A percentile compares a stretch with the other conserved stretches of the same genome.
Conservation (phyloP, 2,329 filamentous ascomycete genomes). For the Scolecobasidium constrictum region DNA sequence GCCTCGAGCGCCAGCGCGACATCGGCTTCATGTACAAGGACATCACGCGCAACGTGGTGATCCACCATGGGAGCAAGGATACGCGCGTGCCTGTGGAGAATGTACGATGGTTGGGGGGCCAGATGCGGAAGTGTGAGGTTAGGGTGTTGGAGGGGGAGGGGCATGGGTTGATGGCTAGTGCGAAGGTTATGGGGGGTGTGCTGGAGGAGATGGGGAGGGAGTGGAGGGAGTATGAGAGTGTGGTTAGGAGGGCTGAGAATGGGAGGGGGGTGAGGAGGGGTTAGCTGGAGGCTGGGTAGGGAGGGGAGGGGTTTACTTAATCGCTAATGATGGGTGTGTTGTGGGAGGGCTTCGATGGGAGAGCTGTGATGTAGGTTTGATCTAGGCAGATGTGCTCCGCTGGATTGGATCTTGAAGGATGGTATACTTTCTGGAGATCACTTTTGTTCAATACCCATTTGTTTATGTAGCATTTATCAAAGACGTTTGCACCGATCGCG, state of each 20-base stretch:
- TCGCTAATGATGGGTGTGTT: no score
- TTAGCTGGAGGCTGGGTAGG: background rate
- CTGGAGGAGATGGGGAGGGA: conserved; percentile 88
- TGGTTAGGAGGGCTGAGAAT: conserved; percentile 16
- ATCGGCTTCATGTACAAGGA: conserved; percentile 97
- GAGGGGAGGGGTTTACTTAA: background rate
- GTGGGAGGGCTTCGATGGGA: no score
- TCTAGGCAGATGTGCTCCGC: no score
- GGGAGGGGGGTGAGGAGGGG: conserved; percentile 13
- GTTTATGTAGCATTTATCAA: no score
- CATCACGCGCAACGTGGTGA: conserved; percentile 81
- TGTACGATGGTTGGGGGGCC: conserved; percentile 85
- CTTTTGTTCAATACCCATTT: no score
- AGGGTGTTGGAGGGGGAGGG: conserved; percentile 83
- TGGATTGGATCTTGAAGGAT: no score
- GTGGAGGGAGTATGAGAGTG: conserved; percentile 46
- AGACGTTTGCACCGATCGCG: no score
- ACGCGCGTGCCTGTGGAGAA: conserved; percentile 91
- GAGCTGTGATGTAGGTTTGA: no score
- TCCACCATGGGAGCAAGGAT: conserved; percentile 87
- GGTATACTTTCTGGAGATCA: no score
- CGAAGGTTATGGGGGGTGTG: conserved; percentile 85
- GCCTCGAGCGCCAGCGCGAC: conserved; percentile 77
- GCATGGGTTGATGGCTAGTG: conserved; percentile 92
- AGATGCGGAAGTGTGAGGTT: conserved; percentile 89